Percentiles rank a stretch among this genome's conserved stretches.
Conservation (phyloP, 148 eudicot genomes). For the Arbutus unedo region DNA sequence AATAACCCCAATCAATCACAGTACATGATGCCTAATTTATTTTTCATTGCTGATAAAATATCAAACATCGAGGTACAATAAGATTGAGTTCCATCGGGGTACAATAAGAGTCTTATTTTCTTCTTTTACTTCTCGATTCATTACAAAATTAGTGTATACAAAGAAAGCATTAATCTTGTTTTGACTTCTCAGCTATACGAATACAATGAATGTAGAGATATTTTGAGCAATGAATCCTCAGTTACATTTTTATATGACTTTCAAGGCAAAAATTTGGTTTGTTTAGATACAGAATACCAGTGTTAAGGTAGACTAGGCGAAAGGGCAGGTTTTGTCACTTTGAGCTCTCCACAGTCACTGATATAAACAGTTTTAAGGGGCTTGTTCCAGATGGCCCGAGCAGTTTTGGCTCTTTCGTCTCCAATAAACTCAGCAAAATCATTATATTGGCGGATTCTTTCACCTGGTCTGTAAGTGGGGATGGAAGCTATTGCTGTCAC, state of each 20-base stretch:
- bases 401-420: slow-evolving; percentile 84
- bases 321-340: slow-evolving; percentile 75
- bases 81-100: too few relatives aligned
- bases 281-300: background rate
- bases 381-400: slow-evolving; percentile 75
- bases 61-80: too few relatives aligned
- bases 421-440: slow-evolving; percentile 86
- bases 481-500: slow-evolving; percentile 70
- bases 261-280: background rate
- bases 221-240: background rate
- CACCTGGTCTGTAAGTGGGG: slow-evolving; percentile 76
- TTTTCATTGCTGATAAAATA: too few relatives aligned
- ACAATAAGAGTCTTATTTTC: background rate
- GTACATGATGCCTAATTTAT: background rate
- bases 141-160: background rate
- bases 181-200: background rate
- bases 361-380: slow-evolving; percentile 81
- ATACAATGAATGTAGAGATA: background rate
- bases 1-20: background rate
- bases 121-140: background rate
- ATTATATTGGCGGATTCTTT: slow-evolving; percentile 71
- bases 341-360: slow-evolving; percentile 78
- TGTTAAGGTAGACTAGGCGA: slow-evolving; percentile 76
- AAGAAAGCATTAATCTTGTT: background rate
- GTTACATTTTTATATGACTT: background rate